Percentiles rank a stretch among this genome's conserved stretches.
Evolutionary conservation across 257 asterid genomes (phyloP).

Genomic region (Galeopsis tetrahit): DNA sequence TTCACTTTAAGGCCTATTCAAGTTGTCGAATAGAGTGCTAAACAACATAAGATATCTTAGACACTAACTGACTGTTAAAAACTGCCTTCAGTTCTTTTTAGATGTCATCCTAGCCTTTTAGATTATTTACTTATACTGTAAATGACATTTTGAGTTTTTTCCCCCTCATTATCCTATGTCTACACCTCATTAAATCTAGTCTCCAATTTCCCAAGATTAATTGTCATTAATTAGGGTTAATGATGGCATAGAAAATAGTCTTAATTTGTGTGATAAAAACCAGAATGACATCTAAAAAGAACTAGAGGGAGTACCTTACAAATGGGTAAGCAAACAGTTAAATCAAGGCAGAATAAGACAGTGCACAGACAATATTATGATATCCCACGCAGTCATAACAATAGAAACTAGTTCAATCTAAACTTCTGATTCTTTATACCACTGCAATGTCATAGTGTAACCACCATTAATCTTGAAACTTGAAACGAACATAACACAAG

Average conservation of each 20-base stretch:
- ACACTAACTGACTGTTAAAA: neutral
- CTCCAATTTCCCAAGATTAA: too few species aligned
- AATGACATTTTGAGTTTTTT: too few species aligned
- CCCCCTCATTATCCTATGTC: too few species aligned
- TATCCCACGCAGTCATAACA: neutral
- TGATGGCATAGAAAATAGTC: too few species aligned
- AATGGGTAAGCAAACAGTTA: conserved; percentile 15
- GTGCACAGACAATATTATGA: neutral
- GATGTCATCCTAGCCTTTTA: too few species aligned
- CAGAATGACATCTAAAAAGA: too few species aligned
- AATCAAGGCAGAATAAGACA: conserved; percentile 2
- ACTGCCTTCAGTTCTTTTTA: too few species aligned
- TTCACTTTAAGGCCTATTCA: conserved; percentile 6
- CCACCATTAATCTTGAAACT: neutral
- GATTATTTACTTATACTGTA: too few species aligned
- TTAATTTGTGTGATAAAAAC: too few species aligned
- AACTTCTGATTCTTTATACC: neutral
- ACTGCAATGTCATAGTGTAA: neutral
- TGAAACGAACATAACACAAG: neutral
- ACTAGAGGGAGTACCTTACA: neutral
- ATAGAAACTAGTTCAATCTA: conserved; percentile 1
- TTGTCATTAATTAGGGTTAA: too few species aligned
- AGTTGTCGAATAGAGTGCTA: neutral
- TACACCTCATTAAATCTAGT: too few species aligned
- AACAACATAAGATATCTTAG: neutral